These are phyloP conservation scores for Rhodotorula sp. DNA, from an alignment of 1,284 basidiomycete species.

Conservation along the genomic window DNA sequence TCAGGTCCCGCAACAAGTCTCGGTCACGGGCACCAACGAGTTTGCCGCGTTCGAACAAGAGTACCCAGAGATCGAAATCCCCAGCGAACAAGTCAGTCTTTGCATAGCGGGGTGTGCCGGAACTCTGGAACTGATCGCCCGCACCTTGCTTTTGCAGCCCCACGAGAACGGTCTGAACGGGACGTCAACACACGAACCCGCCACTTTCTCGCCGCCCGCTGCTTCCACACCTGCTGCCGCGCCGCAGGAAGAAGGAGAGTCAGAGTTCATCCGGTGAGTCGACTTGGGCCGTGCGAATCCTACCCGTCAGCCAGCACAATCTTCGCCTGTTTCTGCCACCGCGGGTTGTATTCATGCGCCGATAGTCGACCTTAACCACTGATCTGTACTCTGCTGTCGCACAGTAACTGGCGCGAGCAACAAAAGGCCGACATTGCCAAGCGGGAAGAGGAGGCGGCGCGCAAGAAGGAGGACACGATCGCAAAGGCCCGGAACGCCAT, in stretches of 20 bases:
- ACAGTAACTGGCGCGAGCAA: slow-evolving; percentile 80
- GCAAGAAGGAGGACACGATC: slow-evolving; percentile 80
- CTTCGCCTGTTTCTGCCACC: no score
- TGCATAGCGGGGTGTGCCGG: not conserved
- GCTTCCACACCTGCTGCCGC: slow-evolving; percentile 49
- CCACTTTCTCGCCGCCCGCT: slow-evolving; percentile 59
- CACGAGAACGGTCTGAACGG: slow-evolving; percentile 51
- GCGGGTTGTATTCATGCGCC: no score
- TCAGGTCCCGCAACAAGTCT: slow-evolving; percentile 63
- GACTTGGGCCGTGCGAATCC: not conserved
- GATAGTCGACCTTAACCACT: no score
- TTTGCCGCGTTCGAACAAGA: slow-evolving; percentile 86
- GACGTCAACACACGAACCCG: slow-evolving; percentile 50
- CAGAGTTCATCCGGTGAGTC: slow-evolving; percentile 77
- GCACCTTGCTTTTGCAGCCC: slow-evolving; percentile 32
- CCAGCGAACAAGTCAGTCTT: slow-evolving; percentile 46
- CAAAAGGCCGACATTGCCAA: slow-evolving; percentile 82
- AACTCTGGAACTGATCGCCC: not conserved
- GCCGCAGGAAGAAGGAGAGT: slow-evolving; percentile 67
- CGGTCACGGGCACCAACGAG: slow-evolving; percentile 70
- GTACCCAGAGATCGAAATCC: slow-evolving; percentile 77
- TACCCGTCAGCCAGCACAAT: no score
- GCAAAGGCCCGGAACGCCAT: slow-evolving; percentile 87
- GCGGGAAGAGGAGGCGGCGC: slow-evolving; percentile 75
- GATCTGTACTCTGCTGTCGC: not conserved